phyloP scores from a whole-genome alignment of 2,329 filamentous ascomycete genomes.

The Karstenula rhodostoma region DNA sequence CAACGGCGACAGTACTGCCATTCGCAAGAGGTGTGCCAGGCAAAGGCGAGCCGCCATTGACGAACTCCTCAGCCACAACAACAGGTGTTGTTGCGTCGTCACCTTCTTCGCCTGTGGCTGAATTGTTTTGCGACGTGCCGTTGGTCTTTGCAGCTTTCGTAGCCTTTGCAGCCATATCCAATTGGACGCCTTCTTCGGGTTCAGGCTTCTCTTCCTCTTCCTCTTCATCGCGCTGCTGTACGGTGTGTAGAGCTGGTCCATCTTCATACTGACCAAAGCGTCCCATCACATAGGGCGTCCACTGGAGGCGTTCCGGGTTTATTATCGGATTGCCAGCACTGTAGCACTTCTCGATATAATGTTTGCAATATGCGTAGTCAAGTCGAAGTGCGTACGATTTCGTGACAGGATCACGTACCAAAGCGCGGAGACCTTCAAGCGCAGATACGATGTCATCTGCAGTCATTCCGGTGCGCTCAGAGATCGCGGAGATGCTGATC shows the following conservation, averaged over 20 bases:
- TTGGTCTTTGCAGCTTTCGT: conserved; percentile 29
- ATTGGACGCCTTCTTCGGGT: conserved; percentile 56
- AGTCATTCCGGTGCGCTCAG: conserved; percentile 92
- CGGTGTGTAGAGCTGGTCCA: conserved; percentile 80
- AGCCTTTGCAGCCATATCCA: conserved; percentile 34
- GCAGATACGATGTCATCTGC: conserved; percentile 95
- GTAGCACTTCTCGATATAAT: conserved; percentile 90
- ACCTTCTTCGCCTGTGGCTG: conserved; percentile 20
- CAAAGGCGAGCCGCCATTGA: conserved; percentile 41
- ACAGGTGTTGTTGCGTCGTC: conserved; percentile 27
- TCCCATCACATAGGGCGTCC: conserved; percentile 98
- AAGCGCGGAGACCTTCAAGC: conserved; percentile 85
- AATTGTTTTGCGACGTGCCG: conserved; percentile 27
- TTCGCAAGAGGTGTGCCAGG: conserved; percentile 45
- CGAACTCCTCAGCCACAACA: conserved; percentile 37
- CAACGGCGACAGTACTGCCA: conserved; percentile 37
- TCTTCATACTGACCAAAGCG: conserved; percentile 84
- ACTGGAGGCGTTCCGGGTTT: conserved; percentile 80
- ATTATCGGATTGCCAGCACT: conserved; percentile 87
- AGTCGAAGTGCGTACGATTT: conserved; percentile 89
- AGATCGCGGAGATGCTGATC: conserved; percentile 70
- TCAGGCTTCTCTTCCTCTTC: conserved; percentile 51
- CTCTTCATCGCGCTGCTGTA: conserved; percentile 85
- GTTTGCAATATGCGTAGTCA: conserved; percentile 82
- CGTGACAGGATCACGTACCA: conserved; percentile 89